A percentile compares a stretch with the other conserved stretches of the same genome.
These are phyloP conservation scores for Euphrasia confusa DNA, from an alignment of 257 asterid genomes.

Conservation along the genomic window DNA sequence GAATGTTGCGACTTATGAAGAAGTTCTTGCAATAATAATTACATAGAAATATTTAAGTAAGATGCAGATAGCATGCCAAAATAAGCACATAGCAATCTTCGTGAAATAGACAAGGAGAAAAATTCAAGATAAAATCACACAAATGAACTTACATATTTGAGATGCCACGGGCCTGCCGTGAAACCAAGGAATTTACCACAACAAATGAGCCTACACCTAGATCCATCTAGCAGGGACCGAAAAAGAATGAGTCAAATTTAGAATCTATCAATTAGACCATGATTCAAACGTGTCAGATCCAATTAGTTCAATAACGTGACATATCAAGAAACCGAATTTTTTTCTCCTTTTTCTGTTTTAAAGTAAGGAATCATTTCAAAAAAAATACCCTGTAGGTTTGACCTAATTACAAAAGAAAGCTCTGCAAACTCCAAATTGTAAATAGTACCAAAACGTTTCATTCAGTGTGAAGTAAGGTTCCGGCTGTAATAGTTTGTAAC, in stretches of 20 bases:
- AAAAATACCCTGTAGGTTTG: neutral
- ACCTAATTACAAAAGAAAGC: neutral
- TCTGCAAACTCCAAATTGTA: neutral
- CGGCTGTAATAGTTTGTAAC: neutral
- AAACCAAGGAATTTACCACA: slow-evolving; percentile 75
- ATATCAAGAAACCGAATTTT: neutral
- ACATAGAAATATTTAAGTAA: neutral
- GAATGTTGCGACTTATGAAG: neutral
- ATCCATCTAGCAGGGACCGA: slow-evolving; percentile 68
- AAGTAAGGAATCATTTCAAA: neutral
- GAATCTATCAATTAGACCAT: slow-evolving; percentile 5
- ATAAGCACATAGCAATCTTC: slow-evolving; percentile 8
- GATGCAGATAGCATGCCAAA: slow-evolving; percentile 2
- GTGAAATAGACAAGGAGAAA: neutral
- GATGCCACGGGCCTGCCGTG: slow-evolving; percentile 88
- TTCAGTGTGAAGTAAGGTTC: neutral
- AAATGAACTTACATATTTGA: slow-evolving; percentile 44
- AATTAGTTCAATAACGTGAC: neutral
- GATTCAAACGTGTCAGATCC: slow-evolving; percentile 12
- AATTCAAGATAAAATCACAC: neutral
- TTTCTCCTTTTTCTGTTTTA: too few species aligned
- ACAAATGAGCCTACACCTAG: slow-evolving; percentile 95
- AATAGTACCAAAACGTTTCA: neutral
- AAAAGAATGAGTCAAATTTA: slow-evolving; percentile 22
- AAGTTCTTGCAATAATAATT: neutral